These are phyloP conservation scores for Rhodamnia argentea DNA, from an alignment of 345 rosid genomes.

Conservation along the genomic window DNA sequence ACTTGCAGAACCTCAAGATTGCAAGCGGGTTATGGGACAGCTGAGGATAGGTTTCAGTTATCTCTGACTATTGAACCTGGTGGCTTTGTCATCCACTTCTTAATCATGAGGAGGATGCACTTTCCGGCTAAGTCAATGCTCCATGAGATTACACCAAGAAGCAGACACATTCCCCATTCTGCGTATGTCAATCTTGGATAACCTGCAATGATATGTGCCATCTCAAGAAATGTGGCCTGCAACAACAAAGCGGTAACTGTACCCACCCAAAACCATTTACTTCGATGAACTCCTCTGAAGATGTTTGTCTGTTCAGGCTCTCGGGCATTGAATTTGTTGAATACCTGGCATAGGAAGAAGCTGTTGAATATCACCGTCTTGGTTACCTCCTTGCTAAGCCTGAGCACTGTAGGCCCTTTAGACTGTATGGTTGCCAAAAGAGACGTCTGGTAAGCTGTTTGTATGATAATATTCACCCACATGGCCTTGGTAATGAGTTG, in stretches of 20 bases:
- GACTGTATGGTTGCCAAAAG: slow-evolving; percentile 11
- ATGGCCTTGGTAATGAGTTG: slow-evolving; percentile 18
- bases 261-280: background rate
- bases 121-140: background rate
- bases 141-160: background rate
- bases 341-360: slow-evolving; percentile 12
- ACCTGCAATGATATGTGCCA: background rate
- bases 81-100: background rate
- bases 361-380: slow-evolving; percentile 17
- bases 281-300: background rate
- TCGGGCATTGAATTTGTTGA: too few species aligned
- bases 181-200: background rate
- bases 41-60: background rate
- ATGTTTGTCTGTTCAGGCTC: slow-evolving; percentile 19
- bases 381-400: background rate
- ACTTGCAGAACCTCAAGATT: background rate
- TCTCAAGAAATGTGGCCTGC: background rate
- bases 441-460: slow-evolving; percentile 13
- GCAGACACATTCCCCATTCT: background rate
- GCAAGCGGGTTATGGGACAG: background rate
- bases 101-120: background rate
- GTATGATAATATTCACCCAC: slow-evolving; percentile 20
- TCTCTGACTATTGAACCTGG: background rate
- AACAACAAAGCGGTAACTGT: background rate
- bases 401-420: slow-evolving; percentile 7